Evolutionary conservation across 208 protist genomes (phyloP), one percentile per base, ranked within the genome.

Genomic region (Wallacemonas collosoma): DNA sequence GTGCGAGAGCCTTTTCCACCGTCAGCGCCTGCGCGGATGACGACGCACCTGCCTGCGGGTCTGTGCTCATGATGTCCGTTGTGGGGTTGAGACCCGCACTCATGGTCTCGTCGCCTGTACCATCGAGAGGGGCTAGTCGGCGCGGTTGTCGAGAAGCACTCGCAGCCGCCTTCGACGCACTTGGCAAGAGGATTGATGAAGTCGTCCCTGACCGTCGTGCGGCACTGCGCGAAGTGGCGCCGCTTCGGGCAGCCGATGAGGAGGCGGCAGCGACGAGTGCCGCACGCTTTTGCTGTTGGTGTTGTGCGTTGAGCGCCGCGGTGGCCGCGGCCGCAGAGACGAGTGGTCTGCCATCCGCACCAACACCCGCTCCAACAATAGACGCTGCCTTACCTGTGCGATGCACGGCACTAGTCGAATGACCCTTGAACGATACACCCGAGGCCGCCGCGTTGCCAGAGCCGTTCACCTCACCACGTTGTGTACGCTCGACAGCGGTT

Each of bases 1-100:
- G 64, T 9, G 72, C 75, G 15, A 90, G 82, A 2, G 77, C 79
- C 53, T 67, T 51, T 39, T 80, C 79, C 7, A 57, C 68, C 2
- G 79, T 80, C 9, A 86, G 51, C 53, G 57, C 68, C 54, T 81
- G 64, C 36, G 67, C 69, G 11, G 68, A 68, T 6, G 65, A 50
- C 9, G 71, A 50, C 11, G 6, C n/a, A 1, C 14, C 2, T 15
- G n/a, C 40, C 26, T 15, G 54, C 54, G 54, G n/a, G n/a, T 15
- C 9, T 36, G 6, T 1, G 54, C 14, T n/a, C 26, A 26, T 26
- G 26, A 26, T 26, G 26, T 26, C 26, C 26, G 26, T 26, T 26
- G 26, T 26, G 26, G 26, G 26, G 26, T 26, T 26, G 26, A 43
- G 9, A 6, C n/a, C 48, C 8, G 4, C 9, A 35, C 40, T 57